Evolutionary conservation across 208 protist genomes (phyloP).

Genomic region (Crithidia bombi): DNA sequence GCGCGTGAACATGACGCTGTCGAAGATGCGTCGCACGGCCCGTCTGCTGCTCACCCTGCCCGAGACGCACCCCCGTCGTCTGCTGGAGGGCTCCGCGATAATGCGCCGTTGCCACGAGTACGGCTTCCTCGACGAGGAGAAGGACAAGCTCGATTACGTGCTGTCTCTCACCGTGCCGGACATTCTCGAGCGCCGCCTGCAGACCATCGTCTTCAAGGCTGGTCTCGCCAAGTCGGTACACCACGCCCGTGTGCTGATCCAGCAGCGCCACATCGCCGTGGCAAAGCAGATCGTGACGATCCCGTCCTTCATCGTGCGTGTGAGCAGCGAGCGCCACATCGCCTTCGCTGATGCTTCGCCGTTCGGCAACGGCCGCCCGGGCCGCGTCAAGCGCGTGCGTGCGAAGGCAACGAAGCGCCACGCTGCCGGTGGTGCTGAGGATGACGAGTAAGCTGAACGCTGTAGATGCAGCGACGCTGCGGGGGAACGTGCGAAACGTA

Average conservation of each 20-base stretch:
- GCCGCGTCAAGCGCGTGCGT: constrained; percentile 96
- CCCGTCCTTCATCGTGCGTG: constrained; percentile 99
- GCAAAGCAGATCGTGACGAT: constrained; percentile 99
- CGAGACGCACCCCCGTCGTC: constrained; percentile 96
- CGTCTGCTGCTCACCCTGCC: constrained; percentile 99
- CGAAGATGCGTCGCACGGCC: constrained; percentile 99
- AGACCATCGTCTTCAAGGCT: constrained; percentile 99
- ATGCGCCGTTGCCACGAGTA: constrained; percentile 98
- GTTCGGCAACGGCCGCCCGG: constrained; percentile 94
- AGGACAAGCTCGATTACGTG: constrained; percentile 99
- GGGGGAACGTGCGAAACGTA: too few relatives aligned
- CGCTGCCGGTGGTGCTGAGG: constrained; percentile 49
- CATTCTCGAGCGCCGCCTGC: constrained; percentile 99
- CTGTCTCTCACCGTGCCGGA: constrained; percentile 99
- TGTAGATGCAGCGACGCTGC: background rate
- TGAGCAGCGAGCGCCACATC: constrained; percentile 99
- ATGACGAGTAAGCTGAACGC: constrained; percentile 48
- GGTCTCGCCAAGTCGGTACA: constrained; percentile 99
- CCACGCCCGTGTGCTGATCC: constrained; percentile 99
- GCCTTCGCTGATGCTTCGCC: constrained; percentile 97
- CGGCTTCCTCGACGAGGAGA: constrained; percentile 98
- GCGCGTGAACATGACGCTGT: constrained; percentile 98
- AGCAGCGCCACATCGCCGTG: constrained; percentile 99
- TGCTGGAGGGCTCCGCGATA: constrained; percentile 99
- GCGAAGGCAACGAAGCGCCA: constrained; percentile 73